Conservation (phyloP, 768 basidiomycete genomes). For the Pulveroboletus ravenelii region DNA sequence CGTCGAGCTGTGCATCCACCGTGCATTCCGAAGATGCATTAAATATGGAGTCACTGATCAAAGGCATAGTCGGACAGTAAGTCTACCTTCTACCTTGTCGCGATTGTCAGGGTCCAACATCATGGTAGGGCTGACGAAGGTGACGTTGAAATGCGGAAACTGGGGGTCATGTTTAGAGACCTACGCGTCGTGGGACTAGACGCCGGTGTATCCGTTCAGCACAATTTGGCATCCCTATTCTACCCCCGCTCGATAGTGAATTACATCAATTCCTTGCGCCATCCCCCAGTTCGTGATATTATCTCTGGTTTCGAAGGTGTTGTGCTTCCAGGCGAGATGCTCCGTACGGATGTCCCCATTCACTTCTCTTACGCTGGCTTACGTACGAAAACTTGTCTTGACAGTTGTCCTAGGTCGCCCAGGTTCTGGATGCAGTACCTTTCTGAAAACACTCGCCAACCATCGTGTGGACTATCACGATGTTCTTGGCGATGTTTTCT, state of each 20-base stretch:
- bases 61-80: constrained; percentile 11
- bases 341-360: constrained; percentile 45
- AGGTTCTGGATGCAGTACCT: constrained; percentile 52
- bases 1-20: background rate
- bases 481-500: constrained; percentile 40
- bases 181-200: constrained; percentile 50
- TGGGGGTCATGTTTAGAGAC: constrained; percentile 49
- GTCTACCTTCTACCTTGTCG: background rate
- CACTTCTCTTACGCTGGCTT: background rate
- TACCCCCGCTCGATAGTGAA: constrained; percentile 39
- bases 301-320: constrained; percentile 60
- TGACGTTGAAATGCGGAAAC: constrained; percentile 34
- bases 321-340: constrained; percentile 70
- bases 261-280: constrained; percentile 41
- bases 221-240: constrained; percentile 50
- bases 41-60: constrained; percentile 14
- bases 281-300: constrained; percentile 50
- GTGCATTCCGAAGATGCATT: background rate
- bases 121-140: constrained; percentile 30
- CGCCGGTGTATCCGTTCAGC: constrained; percentile 39
- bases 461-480: constrained; percentile 37
- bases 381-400: background rate
- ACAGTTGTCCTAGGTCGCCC: constrained; percentile 81
- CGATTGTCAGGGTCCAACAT: background rate
- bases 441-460: constrained; percentile 51